Percentiles rank a stretch among this genome's conserved stretches.
phyloP scores from a whole-genome alignment of 2,329 filamentous ascomycete species.

The Berkeleyomyces rouxiae region DNA sequence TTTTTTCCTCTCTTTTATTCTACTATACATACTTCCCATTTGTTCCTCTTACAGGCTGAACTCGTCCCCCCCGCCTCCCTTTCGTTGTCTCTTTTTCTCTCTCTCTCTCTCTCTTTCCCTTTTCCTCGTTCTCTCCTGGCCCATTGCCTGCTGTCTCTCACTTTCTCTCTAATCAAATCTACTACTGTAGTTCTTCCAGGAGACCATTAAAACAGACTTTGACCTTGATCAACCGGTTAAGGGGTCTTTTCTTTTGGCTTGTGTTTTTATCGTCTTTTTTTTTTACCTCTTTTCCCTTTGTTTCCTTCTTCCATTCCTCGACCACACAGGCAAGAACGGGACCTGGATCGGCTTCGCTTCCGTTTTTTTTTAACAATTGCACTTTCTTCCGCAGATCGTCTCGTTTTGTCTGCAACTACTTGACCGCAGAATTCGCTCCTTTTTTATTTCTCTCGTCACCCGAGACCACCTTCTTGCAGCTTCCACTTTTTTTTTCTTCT shows the following conservation, averaged over 20 bases:
- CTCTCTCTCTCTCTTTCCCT: background rate
- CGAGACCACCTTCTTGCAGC: background rate
- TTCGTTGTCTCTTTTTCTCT: background rate
- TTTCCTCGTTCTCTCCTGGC: background rate
- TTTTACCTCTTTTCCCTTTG: constrained; percentile 14
- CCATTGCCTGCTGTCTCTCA: constrained; percentile 1
- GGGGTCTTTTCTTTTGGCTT: constrained; percentile 5
- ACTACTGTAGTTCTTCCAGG: background rate
- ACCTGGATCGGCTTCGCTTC: constrained; percentile 6
- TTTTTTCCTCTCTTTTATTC: background rate
- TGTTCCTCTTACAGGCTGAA: constrained; percentile 10
- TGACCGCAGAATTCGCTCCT: background rate
- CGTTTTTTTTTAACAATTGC: background rate
- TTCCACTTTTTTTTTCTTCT: background rate
- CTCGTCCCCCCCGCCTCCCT: background rate
- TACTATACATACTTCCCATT: background rate
- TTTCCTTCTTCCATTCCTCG: constrained; percentile 10
- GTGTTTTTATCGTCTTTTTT: constrained; percentile 7
- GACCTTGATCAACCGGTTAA: background rate
- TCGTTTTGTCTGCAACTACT: background rate
- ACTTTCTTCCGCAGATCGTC: background rate
- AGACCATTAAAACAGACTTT: background rate
- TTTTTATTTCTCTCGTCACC: background rate
- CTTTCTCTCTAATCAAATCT: background rate
- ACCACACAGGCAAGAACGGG: constrained; percentile 3